phyloP scores from a whole-genome alignment of 106 monocot species.

The Vanilla planifolia region DNA sequence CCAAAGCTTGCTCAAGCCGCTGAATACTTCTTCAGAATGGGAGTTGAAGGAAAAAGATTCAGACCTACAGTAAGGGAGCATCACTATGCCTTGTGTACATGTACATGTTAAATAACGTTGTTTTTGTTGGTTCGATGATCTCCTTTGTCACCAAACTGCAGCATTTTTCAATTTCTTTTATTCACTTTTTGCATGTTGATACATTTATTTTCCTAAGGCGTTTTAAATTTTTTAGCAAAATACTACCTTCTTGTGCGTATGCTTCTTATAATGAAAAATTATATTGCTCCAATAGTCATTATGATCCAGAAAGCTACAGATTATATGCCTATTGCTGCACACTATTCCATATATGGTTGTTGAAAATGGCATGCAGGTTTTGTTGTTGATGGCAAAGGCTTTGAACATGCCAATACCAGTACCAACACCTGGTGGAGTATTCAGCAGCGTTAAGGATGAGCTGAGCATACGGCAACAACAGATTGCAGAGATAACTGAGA shows the following conservation, averaged over 20 bases:
- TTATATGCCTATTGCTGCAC: neutral
- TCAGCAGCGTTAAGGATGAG: slow-evolving; percentile 3
- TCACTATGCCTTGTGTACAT: neutral
- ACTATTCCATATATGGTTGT: neutral
- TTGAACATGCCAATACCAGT: slow-evolving; percentile 3
- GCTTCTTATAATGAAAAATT: neutral
- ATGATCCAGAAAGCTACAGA: neutral
- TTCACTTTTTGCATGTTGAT: neutral
- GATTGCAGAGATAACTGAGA: slow-evolving; percentile 92
- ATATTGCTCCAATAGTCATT: neutral
- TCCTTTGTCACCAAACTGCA: neutral
- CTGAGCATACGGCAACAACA: slow-evolving; percentile 67
- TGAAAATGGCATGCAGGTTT: slow-evolving; percentile 36
- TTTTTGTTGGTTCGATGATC: neutral
- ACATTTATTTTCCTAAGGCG: neutral
- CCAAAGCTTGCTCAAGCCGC: slow-evolving; percentile 94
- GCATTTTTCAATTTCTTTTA: neutral
- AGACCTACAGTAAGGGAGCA: slow-evolving; percentile 74
- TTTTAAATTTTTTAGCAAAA: slow-evolving; percentile 1
- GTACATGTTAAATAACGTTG: neutral
- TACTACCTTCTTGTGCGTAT: neutral
- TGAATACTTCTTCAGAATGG: slow-evolving; percentile 84
- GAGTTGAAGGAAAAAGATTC: slow-evolving; percentile 96
- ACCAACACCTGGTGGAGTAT: neutral
- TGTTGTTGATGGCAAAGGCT: slow-evolving; percentile 87